Percentiles rank a stretch among this genome's conserved stretches.
Evolutionary conservation across 805 yeast species (phyloP).

Genomic region (Nakazawaea siamensis): DNA sequence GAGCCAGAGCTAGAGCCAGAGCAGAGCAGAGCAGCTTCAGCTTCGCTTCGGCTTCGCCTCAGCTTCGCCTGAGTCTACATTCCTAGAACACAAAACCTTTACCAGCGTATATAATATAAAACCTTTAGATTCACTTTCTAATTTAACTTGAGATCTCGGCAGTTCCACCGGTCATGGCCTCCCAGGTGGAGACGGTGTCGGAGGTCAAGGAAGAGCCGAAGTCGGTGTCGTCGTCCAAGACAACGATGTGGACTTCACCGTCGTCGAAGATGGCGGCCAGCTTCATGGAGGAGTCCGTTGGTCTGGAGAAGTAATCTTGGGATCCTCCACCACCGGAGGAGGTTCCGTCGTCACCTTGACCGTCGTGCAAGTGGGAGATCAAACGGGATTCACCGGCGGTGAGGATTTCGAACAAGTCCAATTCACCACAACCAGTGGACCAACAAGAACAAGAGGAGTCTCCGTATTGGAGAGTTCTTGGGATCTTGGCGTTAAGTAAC

Average conservation of each 20-base stretch:
- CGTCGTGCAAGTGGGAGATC: constrained; percentile 76
- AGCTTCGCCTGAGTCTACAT: too few relatives aligned
- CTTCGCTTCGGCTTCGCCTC: too few relatives aligned
- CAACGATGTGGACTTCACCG: constrained; percentile 47
- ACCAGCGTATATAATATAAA: too few relatives aligned
- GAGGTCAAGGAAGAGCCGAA: constrained; percentile 47
- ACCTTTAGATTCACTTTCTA: too few relatives aligned
- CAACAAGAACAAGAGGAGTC: constrained; percentile 84
- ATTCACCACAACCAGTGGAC: constrained; percentile 96
- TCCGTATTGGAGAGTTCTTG: constrained; percentile 96
- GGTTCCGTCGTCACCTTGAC: constrained; percentile 58
- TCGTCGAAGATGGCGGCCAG: constrained; percentile 82
- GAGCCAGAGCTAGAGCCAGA: too few relatives aligned
- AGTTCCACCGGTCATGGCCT: constrained; percentile 40
- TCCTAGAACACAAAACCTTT: too few relatives aligned
- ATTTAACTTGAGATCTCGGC: constrained; percentile 17
- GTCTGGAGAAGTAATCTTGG: constrained; percentile 82
- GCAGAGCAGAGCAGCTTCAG: too few relatives aligned
- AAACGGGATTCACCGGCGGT: constrained; percentile 67
- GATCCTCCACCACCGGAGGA: constrained; percentile 80
- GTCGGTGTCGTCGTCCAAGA: constrained; percentile 43
- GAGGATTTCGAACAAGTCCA: constrained; percentile 88
- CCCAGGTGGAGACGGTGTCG: constrained; percentile 55
- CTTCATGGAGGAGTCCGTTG: constrained; percentile 66
- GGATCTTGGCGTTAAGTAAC: constrained; percentile 91